These are phyloP conservation scores for Mesembryanthemum crystallinum DNA, from an alignment of 148 eudicot species.

Conservation along the genomic window DNA sequence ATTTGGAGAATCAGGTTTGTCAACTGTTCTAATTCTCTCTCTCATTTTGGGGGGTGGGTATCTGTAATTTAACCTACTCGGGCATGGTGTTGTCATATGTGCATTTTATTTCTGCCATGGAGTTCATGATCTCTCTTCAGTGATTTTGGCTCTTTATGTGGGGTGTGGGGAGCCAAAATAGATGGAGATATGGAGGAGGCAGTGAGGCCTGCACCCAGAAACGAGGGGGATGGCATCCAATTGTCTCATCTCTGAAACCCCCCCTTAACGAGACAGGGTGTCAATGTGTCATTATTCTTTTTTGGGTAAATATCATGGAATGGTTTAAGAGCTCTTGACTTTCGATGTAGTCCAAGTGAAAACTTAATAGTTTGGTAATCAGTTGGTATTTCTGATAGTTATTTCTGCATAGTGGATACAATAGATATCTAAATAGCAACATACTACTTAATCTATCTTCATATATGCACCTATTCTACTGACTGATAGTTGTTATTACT, in stretches of 20 bases:
- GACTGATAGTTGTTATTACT: constrained; percentile 21
- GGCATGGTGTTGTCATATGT: background rate
- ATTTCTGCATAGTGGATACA: background rate
- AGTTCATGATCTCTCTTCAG: background rate
- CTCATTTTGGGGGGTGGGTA: background rate
- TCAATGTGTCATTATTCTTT: too few relatives aligned
- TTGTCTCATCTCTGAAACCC: too few relatives aligned
- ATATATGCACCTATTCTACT: constrained; percentile 6
- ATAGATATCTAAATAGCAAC: background rate
- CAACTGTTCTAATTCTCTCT: constrained; percentile 8
- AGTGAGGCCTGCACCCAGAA: too few relatives aligned
- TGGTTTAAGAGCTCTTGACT: too few relatives aligned
- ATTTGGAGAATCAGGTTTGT: constrained; percentile 74
- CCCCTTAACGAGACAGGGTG: too few relatives aligned
- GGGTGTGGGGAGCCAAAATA: background rate
- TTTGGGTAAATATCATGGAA: too few relatives aligned
- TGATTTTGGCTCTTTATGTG: background rate
- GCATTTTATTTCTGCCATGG: background rate
- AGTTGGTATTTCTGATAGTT: background rate
- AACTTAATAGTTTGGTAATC: too few relatives aligned
- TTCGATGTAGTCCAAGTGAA: too few relatives aligned
- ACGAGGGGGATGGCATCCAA: too few relatives aligned
- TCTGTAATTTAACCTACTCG: background rate
- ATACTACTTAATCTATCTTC: background rate
- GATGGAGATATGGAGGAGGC: background rate